Percentiles rank a stretch among this genome's conserved stretches.
phyloP scores from a whole-genome alignment of 2,329 filamentous ascomycete genomes.

The Cadophora luteo-olivacea region DNA sequence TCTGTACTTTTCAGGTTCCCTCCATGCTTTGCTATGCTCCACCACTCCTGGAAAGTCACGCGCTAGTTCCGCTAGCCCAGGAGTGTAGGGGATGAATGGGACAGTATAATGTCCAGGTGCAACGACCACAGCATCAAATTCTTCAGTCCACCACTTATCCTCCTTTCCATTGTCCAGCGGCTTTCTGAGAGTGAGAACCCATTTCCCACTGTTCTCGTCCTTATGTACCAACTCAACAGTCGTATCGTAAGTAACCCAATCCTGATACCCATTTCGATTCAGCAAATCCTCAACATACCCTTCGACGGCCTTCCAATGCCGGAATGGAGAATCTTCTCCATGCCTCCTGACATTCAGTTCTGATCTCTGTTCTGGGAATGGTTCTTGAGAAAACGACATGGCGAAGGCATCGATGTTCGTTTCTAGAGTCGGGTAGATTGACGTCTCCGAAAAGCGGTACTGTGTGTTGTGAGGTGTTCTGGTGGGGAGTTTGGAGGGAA shows the following conservation, averaged over 20 bases:
- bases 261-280: constrained; percentile 58
- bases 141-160: constrained; percentile 68
- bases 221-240: constrained; percentile 66
- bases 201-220: constrained; percentile 50
- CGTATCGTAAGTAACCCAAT: constrained; percentile 61
- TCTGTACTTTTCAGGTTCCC: constrained; percentile 63
- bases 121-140: constrained; percentile 71
- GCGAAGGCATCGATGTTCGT: constrained; percentile 65
- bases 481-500: constrained; percentile 56
- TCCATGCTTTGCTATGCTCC: constrained; percentile 76
- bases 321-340: constrained; percentile 64
- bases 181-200: constrained; percentile 59
- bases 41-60: constrained; percentile 58
- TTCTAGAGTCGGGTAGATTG: constrained; percentile 68
- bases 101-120: constrained; percentile 72
- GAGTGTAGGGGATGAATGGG: constrained; percentile 65
- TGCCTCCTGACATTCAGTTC: constrained; percentile 54
- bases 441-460: constrained; percentile 61
- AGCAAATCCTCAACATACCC: constrained; percentile 61
- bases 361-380: constrained; percentile 54
- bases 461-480: constrained; percentile 50
- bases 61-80: constrained; percentile 65
- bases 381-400: constrained; percentile 67
- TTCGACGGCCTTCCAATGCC: constrained; percentile 64
- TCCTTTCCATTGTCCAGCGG: constrained; percentile 45